Conservation (phyloP, 2,329 filamentous ascomycete species). For the Calonectria pseudoreteaudii region DNA sequence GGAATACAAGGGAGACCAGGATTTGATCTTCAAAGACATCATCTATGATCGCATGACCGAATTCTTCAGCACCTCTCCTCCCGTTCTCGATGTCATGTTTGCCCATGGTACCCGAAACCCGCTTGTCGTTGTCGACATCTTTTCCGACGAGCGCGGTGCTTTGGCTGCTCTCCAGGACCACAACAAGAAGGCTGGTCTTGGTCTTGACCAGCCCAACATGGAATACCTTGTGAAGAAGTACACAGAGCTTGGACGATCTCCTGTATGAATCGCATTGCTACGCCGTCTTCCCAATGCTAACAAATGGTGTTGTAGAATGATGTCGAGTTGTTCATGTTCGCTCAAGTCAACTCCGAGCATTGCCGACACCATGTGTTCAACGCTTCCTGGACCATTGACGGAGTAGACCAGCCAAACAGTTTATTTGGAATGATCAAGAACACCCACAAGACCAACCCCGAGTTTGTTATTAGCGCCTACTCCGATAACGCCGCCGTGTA, state of each 20-base stretch:
- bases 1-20: constrained; percentile 56
- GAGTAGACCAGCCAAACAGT: constrained; percentile 80
- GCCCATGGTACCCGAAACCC: constrained; percentile 71
- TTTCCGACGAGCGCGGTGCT: constrained; percentile 72
- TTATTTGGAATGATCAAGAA: constrained; percentile 97
- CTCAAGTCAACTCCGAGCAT: constrained; percentile 98
- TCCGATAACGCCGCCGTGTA: constrained; percentile 96
- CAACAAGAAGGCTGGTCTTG: constrained; percentile 86
- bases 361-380: constrained; percentile 93
- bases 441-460: constrained; percentile 85
- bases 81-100: constrained; percentile 83
- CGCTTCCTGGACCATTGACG: constrained; percentile 94
- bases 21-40: constrained; percentile 72
- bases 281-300: constrained; percentile 33
- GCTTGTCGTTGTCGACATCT: constrained; percentile 82
- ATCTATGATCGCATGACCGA: constrained; percentile 98
- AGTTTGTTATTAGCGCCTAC: constrained; percentile 93
- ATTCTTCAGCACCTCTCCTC: constrained; percentile 74
- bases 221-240: constrained; percentile 85
- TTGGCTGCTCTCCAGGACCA: constrained; percentile 81
- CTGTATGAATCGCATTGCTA: constrained; percentile 54
- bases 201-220: constrained; percentile 89
- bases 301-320: constrained; percentile 65
- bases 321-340: constrained; percentile 99
- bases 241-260: constrained; percentile 63